Evolutionary conservation across 345 rosid species (phyloP).

Genomic region (Salix viminalis): DNA sequence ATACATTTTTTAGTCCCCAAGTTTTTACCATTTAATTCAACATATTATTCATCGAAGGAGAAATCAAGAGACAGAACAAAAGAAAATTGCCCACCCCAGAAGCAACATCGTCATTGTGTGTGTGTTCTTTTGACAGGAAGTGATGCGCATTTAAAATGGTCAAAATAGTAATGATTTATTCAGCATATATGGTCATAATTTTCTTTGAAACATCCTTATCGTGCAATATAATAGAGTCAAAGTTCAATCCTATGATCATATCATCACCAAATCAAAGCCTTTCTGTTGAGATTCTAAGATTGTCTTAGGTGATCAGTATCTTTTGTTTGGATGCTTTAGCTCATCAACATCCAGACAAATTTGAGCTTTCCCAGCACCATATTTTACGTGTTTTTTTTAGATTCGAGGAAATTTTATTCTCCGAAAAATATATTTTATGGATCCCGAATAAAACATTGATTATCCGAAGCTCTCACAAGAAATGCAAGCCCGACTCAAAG

Average conservation of each 20-base stretch:
- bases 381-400: neutral
- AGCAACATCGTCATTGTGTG: too few species aligned
- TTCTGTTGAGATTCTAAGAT: neutral
- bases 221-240: neutral
- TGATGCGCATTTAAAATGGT: neutral
- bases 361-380: neutral
- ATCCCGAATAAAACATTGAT: too few species aligned
- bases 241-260: neutral
- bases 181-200: neutral
- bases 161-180: neutral
- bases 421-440: fast-evolving
- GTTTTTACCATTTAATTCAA: too few species aligned
- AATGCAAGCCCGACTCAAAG: too few species aligned
- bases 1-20: too few species aligned
- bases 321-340: slow-evolving; percentile 21
- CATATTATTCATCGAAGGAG: too few species aligned
- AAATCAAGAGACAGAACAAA: too few species aligned
- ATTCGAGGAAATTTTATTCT: too few species aligned
- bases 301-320: slow-evolving; percentile 5
- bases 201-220: neutral
- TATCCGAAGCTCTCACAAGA: too few species aligned
- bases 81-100: neutral
- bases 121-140: neutral
- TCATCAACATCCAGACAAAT: slow-evolving; percentile 14
- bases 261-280: neutral